phyloP scores from a whole-genome alignment of 1,139 yeast species.

The Geotrichum australiense region DNA sequence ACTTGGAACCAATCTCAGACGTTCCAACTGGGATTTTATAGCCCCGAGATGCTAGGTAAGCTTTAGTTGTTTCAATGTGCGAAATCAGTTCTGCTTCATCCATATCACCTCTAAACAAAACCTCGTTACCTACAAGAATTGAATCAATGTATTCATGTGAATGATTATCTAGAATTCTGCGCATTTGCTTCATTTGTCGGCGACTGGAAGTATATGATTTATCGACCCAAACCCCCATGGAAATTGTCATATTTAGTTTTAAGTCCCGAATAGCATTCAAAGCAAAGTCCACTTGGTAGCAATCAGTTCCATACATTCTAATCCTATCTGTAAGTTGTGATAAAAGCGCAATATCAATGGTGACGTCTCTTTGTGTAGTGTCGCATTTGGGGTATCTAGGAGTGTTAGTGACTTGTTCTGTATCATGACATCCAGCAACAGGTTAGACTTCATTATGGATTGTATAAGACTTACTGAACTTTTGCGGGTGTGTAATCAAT shows the following conservation, averaged over 20 bases:
- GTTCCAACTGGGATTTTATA: slow-evolving; percentile 47
- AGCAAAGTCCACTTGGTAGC: slow-evolving; percentile 49
- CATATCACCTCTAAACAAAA: slow-evolving; percentile 48
- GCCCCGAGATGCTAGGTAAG: slow-evolving; percentile 33
- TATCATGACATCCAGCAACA: background rate
- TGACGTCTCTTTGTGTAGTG: slow-evolving; percentile 41
- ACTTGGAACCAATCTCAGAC: slow-evolving; percentile 46
- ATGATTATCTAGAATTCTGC: slow-evolving; percentile 37
- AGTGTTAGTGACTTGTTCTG: background rate
- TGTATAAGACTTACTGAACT: slow-evolving; percentile 31
- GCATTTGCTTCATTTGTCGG: slow-evolving; percentile 36
- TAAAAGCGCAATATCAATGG: slow-evolving; percentile 48
- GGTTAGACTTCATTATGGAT: background rate
- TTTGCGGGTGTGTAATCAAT: slow-evolving; percentile 53
- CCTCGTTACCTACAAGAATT: slow-evolving; percentile 58
- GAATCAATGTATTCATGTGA: slow-evolving; percentile 47
- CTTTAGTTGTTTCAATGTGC: slow-evolving; percentile 42
- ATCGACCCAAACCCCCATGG: slow-evolving; percentile 63
- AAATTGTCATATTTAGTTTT: slow-evolving; percentile 48
- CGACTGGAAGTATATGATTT: slow-evolving; percentile 41
- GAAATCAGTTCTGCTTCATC: slow-evolving; percentile 36
- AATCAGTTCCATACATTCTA: slow-evolving; percentile 57
- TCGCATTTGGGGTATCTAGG: slow-evolving; percentile 38
- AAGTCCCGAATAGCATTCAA: slow-evolving; percentile 48
- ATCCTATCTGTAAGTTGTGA: slow-evolving; percentile 53